Conservation (phyloP, 176 grass and related monocot species). For the Chrysopogon serrulatus region DNA sequence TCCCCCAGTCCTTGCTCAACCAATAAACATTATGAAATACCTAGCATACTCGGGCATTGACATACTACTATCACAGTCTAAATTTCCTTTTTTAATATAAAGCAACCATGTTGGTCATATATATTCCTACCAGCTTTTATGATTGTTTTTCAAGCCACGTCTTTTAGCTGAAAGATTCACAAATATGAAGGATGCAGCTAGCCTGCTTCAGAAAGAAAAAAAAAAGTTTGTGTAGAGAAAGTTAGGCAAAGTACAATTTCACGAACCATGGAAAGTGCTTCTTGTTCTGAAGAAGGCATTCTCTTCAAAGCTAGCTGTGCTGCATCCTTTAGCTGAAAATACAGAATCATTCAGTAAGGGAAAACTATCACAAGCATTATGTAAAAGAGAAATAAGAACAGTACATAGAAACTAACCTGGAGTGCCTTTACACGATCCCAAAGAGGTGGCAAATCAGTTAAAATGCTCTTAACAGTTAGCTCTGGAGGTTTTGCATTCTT, state of each 20-base stretch:
- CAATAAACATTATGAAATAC: neutral
- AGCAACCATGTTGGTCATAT: neutral
- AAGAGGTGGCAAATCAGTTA: conserved; percentile 84
- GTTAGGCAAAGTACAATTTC: conserved; percentile 2
- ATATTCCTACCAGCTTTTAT: neutral
- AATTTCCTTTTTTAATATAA: neutral
- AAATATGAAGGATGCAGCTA: neutral
- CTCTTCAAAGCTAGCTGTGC: conserved; percentile 97
- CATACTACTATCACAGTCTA: neutral
- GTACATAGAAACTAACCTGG: conserved; percentile 47
- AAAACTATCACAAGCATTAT: conserved; percentile 1
- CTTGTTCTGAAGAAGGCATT: conserved; percentile 99
- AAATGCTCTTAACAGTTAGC: conserved; percentile 71
- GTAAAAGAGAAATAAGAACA: conserved; percentile 30
- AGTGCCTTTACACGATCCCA: conserved; percentile 97
- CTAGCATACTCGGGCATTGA: neutral
- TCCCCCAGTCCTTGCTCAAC: neutral
- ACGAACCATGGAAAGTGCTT: conserved; percentile 92
- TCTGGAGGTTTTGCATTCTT: conserved; percentile 88
- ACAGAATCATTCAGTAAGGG: conserved; percentile 15
- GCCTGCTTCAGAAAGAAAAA: neutral
- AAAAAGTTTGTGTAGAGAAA: neutral
- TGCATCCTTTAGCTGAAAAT: conserved; percentile 89
- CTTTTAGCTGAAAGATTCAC: neutral
- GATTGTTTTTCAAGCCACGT: neutral